Base-by-base conservation (phyloP, 2,329 filamentous ascomycete genomes). In the Thielaviopsis punctulata region DNA sequence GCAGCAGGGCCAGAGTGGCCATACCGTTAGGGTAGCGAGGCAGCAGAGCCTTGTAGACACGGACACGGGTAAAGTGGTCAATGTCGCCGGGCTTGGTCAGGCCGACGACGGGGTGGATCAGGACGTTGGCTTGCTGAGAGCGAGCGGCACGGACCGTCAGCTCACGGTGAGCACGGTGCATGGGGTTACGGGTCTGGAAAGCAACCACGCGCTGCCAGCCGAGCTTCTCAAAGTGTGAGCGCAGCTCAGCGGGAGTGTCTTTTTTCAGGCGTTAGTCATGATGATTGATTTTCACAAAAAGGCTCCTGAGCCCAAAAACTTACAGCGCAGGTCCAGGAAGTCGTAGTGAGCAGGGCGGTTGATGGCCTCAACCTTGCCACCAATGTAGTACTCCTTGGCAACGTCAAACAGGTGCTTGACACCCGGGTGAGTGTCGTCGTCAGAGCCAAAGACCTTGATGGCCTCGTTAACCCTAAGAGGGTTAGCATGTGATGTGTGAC, bases 21-120 rank as follows among this genome's bases (percentile, higher is more conserved):
- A 98, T 98, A 63, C 92, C 92, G 69, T 96, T 98, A 68, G 92
- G 92, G 73, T 98, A 98, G 64, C 92, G 81, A 60, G 90, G 87
- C 59, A 98, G 79, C 52, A 98, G 80, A 44, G 92, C 90, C 77
- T 96, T 86, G 79, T 98, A 98, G 63, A 95, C 92, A 64, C 92
- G 88, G 62, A 98, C 92, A 66, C 92, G 87, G 62, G 92, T 98
- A 75, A 98, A 98, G 77, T 98, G 92, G 71, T 98, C 92, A 65
- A 98, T 98, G 69, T 98, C 92, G 67, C 92, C 92, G 55, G 92
- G 92, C 77, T 98, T 98, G 66, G 92, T 98, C 63, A 98, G 79
- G 65, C 92, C 92, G 58, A 98, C 92, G 58, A 98, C 92, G 56
- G 92, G 92, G 74, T 98, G 92, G 68, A 98, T 98, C 63, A 98